Base-by-base conservation (phyloP, 2,329 filamentous ascomycete species). In the Claviceps arundinis region DNA sequence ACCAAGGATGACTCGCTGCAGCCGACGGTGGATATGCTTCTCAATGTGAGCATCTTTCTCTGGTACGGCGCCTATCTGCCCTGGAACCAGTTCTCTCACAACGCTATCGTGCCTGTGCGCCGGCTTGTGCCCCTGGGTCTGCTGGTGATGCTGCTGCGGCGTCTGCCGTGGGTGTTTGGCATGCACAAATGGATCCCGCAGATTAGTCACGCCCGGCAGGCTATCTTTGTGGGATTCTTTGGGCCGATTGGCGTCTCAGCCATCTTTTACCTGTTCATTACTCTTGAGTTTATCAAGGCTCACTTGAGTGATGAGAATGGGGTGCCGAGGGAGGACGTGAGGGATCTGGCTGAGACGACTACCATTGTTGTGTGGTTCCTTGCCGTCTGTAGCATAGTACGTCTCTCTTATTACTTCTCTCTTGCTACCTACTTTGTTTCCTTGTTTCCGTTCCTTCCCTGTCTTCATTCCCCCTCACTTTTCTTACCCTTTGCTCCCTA, bases 1-100 rank as follows among this genome's bases (percentile, higher is more conserved):
- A 96, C 90, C 0, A 72, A 85, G 59, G 90, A 95, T 59, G 91
- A 96, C 62, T 90, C 87, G 2, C 76, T 96, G n/a, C 89, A 96
- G 64, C 89, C 89, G 0, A 95, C 89, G 0, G 86, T 96, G 46
- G 89, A 96, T 65, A 95, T 95, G 89, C 75, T 96, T 2, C 82
- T 96, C 53, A 96, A 96, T 63, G 80, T 94, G 3, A 75, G 83
- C 17, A 78, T 96, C 41, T 96, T 96, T 65, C 80, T 95, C 67
- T 96, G 89, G 89, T 91, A 87, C 60, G 89, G 89, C 3, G 87
- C 88, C 0, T 80, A 90, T 11, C 87, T 85, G 54, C 90, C 90
- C 0, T 96, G 90, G 90, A 65, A 72, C 4, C 71, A 70, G 26
- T 95, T 96, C 58, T 67, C 75, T 1, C 58, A 61, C 58, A 91